Evolutionary conservation across 1,284 basidiomycete species (phyloP), one percentile per base, ranked within the genome.

Genomic region (Meira miltonrushii): DNA sequence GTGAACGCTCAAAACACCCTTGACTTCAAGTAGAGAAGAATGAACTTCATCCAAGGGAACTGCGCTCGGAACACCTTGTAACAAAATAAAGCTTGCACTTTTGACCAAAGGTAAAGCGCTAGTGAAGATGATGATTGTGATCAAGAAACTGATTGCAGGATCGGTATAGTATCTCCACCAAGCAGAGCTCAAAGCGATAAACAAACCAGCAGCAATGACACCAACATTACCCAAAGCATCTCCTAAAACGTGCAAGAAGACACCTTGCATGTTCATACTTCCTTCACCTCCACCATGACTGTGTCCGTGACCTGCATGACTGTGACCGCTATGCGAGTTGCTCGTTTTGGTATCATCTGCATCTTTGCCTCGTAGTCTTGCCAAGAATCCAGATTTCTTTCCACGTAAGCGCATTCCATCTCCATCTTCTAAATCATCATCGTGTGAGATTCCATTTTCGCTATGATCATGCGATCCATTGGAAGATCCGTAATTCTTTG

Each of bases 241-340:
- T 39, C 95, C 94, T 43, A 98, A 79, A 25, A 98, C 94, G 79
- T 98, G 95, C 23, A 98, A 81, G 58, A 98, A 84, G 2, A 98
- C 84, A 33, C 92, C 95, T 38, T 83, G 88, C 92, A 98, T 97
- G 81, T 97, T 99, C 94, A 99, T 97, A 5, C 87, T 89, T 17
- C 88, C 86, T 54, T 80, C 71, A 41, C 66, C 68, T 59, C 62
- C 67, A 40, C 78, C 68, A 74, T 90, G 88, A 0, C 82, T 78
- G 72, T 89, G 87, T 9, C 81, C 80, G 28, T 33, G 28, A 17
- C 47, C 58, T 53, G 55, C 67, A 46, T 80, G 79, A 11, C 72
- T 70, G 51, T 66, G 69, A 23, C 65, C 60, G n/a, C 66, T 67
- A 60, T 69, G 59, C 47, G 67, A 66, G 49, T 51, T 61, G 17